Evolutionary conservation across 2,329 filamentous ascomycete species (phyloP).

Genomic region (Colletotrichum phormii): DNA sequence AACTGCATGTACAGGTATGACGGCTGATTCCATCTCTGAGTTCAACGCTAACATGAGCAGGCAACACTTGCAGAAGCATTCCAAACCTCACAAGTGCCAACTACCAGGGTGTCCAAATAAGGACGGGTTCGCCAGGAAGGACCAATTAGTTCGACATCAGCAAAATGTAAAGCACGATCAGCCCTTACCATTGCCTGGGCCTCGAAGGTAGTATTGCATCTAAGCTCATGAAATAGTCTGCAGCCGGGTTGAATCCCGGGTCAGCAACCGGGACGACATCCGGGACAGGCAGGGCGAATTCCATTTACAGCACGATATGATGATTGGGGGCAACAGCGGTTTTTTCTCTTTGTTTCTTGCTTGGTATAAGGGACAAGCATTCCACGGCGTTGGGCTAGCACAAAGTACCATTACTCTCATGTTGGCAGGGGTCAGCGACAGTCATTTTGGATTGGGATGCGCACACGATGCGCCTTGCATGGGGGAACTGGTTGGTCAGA

Average conservation of each 20-base stretch:
- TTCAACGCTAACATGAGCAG: constrained; percentile 40
- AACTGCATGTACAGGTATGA: constrained; percentile 54
- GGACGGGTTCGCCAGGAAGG: constrained; percentile 54
- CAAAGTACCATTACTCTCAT: constrained; percentile 40
- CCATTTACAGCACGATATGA: background rate
- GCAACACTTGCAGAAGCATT: constrained; percentile 57
- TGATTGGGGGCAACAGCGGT: background rate
- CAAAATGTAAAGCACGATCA: constrained; percentile 51
- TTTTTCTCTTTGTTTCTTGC: background rate
- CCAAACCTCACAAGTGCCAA: constrained; percentile 55
- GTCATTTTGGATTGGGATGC: background rate
- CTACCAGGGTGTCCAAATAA: constrained; percentile 54
- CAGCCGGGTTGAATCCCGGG: background rate
- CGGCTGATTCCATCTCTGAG: background rate
- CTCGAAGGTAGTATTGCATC: constrained; percentile 20
- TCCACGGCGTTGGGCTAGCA: constrained; percentile 38
- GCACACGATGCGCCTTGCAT: background rate
- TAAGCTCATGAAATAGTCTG: background rate
- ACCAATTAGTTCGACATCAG: constrained; percentile 55
- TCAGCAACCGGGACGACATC: background rate
- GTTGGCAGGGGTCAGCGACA: constrained; percentile 2
- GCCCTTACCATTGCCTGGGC: constrained; percentile 6
- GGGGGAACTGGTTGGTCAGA: background rate
- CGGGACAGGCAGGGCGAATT: background rate
- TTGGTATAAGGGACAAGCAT: constrained; percentile 9